These are phyloP conservation scores for Achaetomium macrosporum DNA, from an alignment of 2,329 filamentous ascomycete genomes.

Conservation along the genomic window DNA sequence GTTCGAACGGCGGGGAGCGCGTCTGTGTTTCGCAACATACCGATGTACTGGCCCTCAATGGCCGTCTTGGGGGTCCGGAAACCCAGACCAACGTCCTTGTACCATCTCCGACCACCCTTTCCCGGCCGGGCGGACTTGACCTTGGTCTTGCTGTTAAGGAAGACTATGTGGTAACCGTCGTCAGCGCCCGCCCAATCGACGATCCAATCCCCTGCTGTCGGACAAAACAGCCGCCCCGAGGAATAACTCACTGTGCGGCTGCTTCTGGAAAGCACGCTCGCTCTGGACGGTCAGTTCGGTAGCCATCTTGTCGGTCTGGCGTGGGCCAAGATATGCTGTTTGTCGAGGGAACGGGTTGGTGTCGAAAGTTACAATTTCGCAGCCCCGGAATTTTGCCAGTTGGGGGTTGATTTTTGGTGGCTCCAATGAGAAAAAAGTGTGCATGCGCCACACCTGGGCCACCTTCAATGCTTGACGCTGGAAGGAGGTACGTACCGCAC, in stretches of 20 bases:
- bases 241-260: slow-evolving; percentile 68
- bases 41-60: slow-evolving; percentile 98
- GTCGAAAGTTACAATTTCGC: slow-evolving; percentile 25
- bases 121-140: slow-evolving; percentile 76
- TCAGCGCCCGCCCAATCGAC: slow-evolving; percentile 15
- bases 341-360: slow-evolving; percentile 22
- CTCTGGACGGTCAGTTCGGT: slow-evolving; percentile 99
- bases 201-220: slow-evolving; percentile 5
- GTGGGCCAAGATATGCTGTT: slow-evolving; percentile 36
- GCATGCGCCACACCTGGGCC: slow-evolving; percentile 7
- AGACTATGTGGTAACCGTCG: slow-evolving; percentile 46
- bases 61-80: slow-evolving; percentile 98
- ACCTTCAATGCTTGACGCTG: neutral
- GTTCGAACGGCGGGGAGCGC: slow-evolving; percentile 6
- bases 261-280: slow-evolving; percentile 99
- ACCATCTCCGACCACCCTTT: slow-evolving; percentile 86
- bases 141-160: slow-evolving; percentile 95
- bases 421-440: slow-evolving; percentile 20
- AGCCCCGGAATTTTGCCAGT: slow-evolving; percentile 25
- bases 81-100: slow-evolving; percentile 98
- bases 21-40: slow-evolving; percentile 54
- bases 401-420: slow-evolving; percentile 25
- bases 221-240: slow-evolving; percentile 1
- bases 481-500: too few species aligned
- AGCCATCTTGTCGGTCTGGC: slow-evolving; percentile 65